Conservation (phyloP, 352 stramenopile species). For the Pythium aquatile region DNA sequence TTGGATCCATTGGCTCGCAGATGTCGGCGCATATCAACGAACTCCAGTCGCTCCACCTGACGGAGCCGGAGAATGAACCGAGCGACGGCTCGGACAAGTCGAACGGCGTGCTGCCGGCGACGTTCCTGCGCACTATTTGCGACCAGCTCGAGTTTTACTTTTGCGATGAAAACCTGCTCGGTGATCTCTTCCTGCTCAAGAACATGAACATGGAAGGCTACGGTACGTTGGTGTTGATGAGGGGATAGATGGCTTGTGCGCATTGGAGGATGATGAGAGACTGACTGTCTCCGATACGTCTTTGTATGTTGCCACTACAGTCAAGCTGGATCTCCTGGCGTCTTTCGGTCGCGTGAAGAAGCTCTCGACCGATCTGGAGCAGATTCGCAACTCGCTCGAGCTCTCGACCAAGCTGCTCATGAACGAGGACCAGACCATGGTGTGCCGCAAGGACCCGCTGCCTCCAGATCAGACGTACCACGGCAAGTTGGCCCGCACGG, state of each 20-base stretch:
- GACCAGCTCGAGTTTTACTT: slow-evolving; percentile 90
- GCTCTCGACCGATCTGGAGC: slow-evolving; percentile 79
- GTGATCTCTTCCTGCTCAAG: slow-evolving; percentile 83
- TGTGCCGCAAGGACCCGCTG: slow-evolving; percentile 84
- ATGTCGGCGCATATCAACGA: slow-evolving; percentile 39
- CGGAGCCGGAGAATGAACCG: slow-evolving; percentile 49
- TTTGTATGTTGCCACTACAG: slow-evolving; percentile 28
- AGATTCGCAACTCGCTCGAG: slow-evolving; percentile 80
- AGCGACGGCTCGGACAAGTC: slow-evolving; percentile 33
- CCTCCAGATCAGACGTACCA: slow-evolving; percentile 82
- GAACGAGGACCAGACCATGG: slow-evolving; percentile 80
- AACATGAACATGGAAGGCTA: slow-evolving; percentile 90
- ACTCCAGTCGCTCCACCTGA: slow-evolving; percentile 54
- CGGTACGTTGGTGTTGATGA: slow-evolving; percentile 33
- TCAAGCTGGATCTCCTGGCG: slow-evolving; percentile 81
- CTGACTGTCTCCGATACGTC: slow-evolving; percentile 9
- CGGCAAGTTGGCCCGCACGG: slow-evolving; percentile 79
- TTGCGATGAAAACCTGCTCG: slow-evolving; percentile 85
- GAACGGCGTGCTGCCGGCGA: slow-evolving; percentile 59
- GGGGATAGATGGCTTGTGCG: too few species aligned
- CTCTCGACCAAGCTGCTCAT: slow-evolving; percentile 83
- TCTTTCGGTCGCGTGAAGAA: slow-evolving; percentile 87
- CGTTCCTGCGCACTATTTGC: slow-evolving; percentile 83
- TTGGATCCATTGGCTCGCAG: slow-evolving; percentile 63
- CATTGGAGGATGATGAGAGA: neutral